Evolutionary conservation across 2,329 filamentous ascomycete species (phyloP).

Genomic region (Fusarium oxysporum): DNA sequence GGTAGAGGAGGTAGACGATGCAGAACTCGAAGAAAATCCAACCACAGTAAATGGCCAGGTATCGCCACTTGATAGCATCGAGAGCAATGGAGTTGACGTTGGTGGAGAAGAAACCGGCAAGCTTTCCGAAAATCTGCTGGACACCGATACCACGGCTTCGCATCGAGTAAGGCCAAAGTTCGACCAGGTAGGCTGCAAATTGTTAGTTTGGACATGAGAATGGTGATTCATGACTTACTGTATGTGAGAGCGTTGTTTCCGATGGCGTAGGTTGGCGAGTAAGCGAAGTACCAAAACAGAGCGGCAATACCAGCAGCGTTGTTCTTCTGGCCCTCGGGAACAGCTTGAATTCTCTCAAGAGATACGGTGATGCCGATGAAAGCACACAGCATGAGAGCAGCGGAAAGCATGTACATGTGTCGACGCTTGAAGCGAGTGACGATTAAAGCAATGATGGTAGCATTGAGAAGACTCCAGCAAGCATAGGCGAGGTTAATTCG

Average conservation of each 20-base stretch:
- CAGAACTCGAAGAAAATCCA: conserved; percentile 57
- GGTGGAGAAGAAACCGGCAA: conserved; percentile 56
- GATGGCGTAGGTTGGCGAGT: conserved; percentile 35
- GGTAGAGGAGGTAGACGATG: conserved; percentile 83
- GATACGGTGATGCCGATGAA: conserved; percentile 68
- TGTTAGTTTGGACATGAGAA: not conserved
- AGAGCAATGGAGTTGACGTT: conserved; percentile 60
- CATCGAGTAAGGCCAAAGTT: conserved; percentile 69
- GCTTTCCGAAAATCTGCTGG: conserved; percentile 65
- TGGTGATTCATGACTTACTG: conserved; percentile 4
- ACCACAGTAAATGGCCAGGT: conserved; percentile 57
- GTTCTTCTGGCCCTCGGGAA: conserved; percentile 29
- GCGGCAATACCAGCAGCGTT: conserved; percentile 23
- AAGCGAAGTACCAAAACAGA: conserved; percentile 35
- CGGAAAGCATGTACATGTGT: conserved; percentile 64
- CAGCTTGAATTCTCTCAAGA: conserved; percentile 54
- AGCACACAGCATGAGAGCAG: conserved; percentile 56
- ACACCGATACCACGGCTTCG: conserved; percentile 69
- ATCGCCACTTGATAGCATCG: conserved; percentile 54
- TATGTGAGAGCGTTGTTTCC: conserved; percentile 41
- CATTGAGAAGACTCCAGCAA: conserved; percentile 59
- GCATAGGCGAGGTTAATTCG: conserved; percentile 59
- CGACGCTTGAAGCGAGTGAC: conserved; percentile 61
- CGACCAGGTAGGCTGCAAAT: conserved; percentile 60
- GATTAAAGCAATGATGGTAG: conserved; percentile 54